A percentile compares a stretch with the other conserved stretches of the same genome.
phyloP scores from a whole-genome alignment of 495 filamentous ascomycete species.

The Penicillium atrosanguineum region DNA sequence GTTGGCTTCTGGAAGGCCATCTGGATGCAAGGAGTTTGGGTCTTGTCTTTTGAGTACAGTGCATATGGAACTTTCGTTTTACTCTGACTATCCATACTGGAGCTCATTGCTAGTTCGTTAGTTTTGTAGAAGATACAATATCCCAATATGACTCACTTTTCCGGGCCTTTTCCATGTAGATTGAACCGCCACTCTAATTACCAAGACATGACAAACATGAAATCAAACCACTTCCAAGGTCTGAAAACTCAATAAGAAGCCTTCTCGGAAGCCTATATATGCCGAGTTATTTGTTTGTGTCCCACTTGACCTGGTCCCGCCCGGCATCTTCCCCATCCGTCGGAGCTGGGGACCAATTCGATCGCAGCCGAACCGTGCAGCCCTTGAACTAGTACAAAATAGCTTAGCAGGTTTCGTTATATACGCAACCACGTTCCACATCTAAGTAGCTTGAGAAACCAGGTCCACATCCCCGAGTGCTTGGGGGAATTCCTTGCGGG shows the following conservation, averaged over 20 bases:
- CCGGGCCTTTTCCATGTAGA: neutral
- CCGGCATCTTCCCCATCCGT: neutral
- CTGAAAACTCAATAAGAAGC: neutral
- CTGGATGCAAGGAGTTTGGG: constrained; percentile 1
- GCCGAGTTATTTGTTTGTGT: neutral
- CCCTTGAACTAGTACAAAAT: neutral
- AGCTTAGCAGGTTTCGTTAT: no score
- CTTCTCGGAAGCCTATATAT: neutral
- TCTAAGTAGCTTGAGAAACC: neutral
- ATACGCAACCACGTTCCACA: neutral
- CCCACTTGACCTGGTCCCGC: neutral
- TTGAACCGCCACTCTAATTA: neutral
- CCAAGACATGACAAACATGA: neutral
- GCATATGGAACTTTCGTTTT: neutral
- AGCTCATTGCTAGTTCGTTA: neutral
- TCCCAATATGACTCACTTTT: neutral
- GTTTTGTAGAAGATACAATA: neutral
- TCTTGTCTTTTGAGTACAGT: constrained; percentile 1
- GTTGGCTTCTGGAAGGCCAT: neutral
- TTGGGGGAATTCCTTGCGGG: constrained; percentile 1
- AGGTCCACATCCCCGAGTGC: neutral
- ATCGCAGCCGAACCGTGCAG: neutral
- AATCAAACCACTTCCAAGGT: neutral
- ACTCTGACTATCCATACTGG: neutral
- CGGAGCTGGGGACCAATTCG: neutral